A percentile compares a stretch with the other conserved stretches of the same genome.
These are phyloP conservation scores for Fusarium sp. DNA, from an alignment of 2,329 filamentous ascomycete species.

Conservation along the genomic window DNA sequence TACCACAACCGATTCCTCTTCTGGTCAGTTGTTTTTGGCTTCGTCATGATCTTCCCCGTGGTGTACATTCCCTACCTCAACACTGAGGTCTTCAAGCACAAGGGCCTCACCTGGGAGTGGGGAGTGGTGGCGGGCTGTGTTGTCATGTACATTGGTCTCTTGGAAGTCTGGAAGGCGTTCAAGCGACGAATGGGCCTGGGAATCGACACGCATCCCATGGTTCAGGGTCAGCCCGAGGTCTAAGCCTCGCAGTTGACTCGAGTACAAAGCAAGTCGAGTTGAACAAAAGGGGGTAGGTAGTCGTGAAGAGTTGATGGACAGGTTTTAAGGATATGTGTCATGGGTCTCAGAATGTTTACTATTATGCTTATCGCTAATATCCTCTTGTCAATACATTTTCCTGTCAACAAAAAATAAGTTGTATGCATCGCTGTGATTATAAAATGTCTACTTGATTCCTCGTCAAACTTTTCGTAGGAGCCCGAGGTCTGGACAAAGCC, in stretches of 20 bases:
- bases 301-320: conserved; percentile 35
- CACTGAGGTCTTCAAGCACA: conserved; percentile 75
- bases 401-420: conserved; percentile 36
- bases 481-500: conserved; percentile 14
- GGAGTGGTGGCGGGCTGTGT: conserved; percentile 72
- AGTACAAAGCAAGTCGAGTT: neutral
- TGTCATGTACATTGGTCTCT: conserved; percentile 69
- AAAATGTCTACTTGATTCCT: conserved; percentile 30
- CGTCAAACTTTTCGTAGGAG: conserved; percentile 32
- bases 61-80: conserved; percentile 78
- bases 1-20: conserved; percentile 77
- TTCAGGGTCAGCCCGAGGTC: conserved; percentile 32
- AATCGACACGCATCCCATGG: conserved; percentile 39
- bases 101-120: conserved; percentile 79
- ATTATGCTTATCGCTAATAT: conserved; percentile 46
- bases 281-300: neutral
- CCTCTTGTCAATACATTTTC: conserved; percentile 46
- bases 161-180: conserved; percentile 77
- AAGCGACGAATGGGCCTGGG: conserved; percentile 65
- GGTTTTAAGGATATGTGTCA: conserved; percentile 47
- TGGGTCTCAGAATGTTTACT: conserved; percentile 42
- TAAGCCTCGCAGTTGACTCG: conserved; percentile 12
- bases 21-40: conserved; percentile 71
- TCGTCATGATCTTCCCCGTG: conserved; percentile 70
- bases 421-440: conserved; percentile 35